A percentile compares a stretch with the other conserved stretches of the same genome.
These are phyloP conservation scores for Xylariaceae sp. DNA, from an alignment of 2,329 filamentous ascomycete species.

Conservation along the genomic window DNA sequence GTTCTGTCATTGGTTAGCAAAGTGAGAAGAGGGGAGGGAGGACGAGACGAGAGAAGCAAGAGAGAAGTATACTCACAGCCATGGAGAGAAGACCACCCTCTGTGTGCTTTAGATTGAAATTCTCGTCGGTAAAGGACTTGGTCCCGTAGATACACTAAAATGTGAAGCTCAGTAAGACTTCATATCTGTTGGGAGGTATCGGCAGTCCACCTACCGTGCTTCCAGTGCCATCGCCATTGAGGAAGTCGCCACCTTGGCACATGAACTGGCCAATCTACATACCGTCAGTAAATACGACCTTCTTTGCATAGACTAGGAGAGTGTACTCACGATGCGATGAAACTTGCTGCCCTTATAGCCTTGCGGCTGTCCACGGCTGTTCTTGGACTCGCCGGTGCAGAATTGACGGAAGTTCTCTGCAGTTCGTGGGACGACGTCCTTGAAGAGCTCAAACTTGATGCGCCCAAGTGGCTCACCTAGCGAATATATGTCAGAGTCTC, in stretches of 20 bases:
- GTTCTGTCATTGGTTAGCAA: slow-evolving; percentile 52
- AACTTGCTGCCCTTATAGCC: slow-evolving; percentile 96
- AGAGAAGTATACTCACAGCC: slow-evolving; percentile 62
- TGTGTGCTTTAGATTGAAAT: slow-evolving; percentile 77
- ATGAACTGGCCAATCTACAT: slow-evolving; percentile 91
- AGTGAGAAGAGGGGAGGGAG: neutral
- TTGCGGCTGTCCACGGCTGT: slow-evolving; percentile 69
- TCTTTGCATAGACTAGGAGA: neutral
- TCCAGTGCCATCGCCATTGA: slow-evolving; percentile 89
- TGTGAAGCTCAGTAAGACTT: neutral
- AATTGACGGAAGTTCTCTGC: slow-evolving; percentile 97
- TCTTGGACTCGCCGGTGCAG: slow-evolving; percentile 90
- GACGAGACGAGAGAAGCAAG: slow-evolving; percentile 1
- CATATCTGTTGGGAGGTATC: neutral
- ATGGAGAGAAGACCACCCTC: slow-evolving; percentile 80
- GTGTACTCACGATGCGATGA: slow-evolving; percentile 73
- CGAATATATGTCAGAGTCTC: slow-evolving; percentile 7
- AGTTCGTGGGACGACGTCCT: slow-evolving; percentile 77
- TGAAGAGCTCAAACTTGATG: slow-evolving; percentile 87
- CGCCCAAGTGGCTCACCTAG: slow-evolving; percentile 80
- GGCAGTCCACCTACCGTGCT: slow-evolving; percentile 46
- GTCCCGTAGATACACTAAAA: slow-evolving; percentile 73
- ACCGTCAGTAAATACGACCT: neutral
- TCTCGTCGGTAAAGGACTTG: slow-evolving; percentile 84
- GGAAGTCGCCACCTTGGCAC: slow-evolving; percentile 95